These are phyloP conservation scores for Casuarina equisetifolia DNA, from an alignment of 306 rosid species.

Conservation along the genomic window DNA sequence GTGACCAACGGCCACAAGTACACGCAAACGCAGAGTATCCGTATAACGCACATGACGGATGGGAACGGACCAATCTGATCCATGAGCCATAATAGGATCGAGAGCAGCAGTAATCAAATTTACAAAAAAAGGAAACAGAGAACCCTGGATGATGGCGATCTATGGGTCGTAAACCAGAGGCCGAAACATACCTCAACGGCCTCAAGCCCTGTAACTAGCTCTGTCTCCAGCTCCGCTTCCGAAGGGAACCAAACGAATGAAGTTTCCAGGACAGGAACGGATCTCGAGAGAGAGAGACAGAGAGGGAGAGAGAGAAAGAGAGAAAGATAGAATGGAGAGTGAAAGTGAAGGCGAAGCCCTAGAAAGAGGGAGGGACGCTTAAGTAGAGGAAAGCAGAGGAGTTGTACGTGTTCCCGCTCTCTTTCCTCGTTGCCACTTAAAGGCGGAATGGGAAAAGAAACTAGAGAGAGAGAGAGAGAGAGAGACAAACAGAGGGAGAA, in stretches of 20 bases:
- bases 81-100: not conserved
- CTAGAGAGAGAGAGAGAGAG: not conserved
- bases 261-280: slow-evolving; percentile 24
- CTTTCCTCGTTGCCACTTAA: slow-evolving; percentile 34
- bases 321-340: not conserved
- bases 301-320: not conserved
- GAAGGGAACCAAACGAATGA: not conserved
- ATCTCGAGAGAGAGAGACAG: slow-evolving; percentile 34
- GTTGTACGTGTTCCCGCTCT: slow-evolving; percentile 57
- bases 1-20: not conserved
- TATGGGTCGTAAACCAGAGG: slow-evolving; percentile 17
- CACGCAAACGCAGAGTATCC: not conserved
- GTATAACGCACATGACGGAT: not conserved
- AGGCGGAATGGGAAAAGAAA: not conserved
- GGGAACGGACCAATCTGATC: slow-evolving; percentile 26
- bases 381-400: slow-evolving; percentile 38
- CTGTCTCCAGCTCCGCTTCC: slow-evolving; percentile 4
- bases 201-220: not conserved
- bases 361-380: slow-evolving; percentile 18
- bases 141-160: slow-evolving; percentile 17
- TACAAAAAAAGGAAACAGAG: slow-evolving; percentile 1
- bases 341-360: slow-evolving; percentile 16
- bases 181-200: slow-evolving; percentile 35
- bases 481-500: not conserved
- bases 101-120: slow-evolving; percentile 21